Conservation (phyloP, 1,139 yeast species). For the Tardiomyces depauwii region DNA sequence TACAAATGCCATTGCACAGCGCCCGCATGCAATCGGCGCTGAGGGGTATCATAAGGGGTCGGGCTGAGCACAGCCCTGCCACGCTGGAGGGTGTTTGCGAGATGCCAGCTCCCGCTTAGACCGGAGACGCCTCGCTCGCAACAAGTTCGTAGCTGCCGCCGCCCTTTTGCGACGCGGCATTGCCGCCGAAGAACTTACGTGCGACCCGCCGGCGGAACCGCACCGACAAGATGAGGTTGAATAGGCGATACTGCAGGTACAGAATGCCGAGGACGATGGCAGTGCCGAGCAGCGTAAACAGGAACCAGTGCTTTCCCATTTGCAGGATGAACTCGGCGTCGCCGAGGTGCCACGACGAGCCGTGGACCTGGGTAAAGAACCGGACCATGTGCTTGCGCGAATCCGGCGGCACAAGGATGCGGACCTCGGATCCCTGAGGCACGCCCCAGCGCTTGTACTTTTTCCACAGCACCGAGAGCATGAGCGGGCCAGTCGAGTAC, state of each 20-base stretch:
- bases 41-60: no score
- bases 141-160: neutral
- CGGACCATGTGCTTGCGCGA: conserved; percentile 24
- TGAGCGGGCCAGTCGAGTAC: conserved; percentile 90
- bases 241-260: conserved; percentile 52
- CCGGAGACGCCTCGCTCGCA: neutral
- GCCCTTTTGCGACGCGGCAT: neutral
- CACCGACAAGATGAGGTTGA: conserved; percentile 14
- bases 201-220: neutral
- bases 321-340: conserved; percentile 70
- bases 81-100: no score
- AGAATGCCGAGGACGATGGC: conserved; percentile 45
- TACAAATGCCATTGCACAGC: no score
- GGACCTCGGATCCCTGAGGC: conserved; percentile 21
- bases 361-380: conserved; percentile 62
- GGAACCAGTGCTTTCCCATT: conserved; percentile 56
- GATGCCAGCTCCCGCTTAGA: neutral
- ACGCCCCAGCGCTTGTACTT: conserved; percentile 66
- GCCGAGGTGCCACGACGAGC: conserved; percentile 83
- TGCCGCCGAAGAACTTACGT: neutral
- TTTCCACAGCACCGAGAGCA: conserved; percentile 77
- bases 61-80: no score
- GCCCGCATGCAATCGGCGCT: no score
- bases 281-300: conserved; percentile 62
- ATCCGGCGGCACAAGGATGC: conserved; percentile 65